Evolutionary conservation across 306 rosid species (phyloP).

Genomic region (Cicer arietinum): DNA sequence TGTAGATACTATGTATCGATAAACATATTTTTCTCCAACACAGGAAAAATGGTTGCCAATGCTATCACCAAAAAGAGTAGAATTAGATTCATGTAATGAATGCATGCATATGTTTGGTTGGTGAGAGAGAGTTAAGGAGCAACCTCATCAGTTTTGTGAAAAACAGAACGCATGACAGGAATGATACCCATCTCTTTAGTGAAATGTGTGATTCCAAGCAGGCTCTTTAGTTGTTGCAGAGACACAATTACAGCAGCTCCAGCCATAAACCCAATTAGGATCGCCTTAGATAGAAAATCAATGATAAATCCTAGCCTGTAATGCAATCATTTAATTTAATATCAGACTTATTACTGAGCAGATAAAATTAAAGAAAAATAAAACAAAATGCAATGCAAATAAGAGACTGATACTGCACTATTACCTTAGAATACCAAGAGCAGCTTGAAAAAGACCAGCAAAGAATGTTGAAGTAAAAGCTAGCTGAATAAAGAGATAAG

Average conservation of each 20-base stretch:
- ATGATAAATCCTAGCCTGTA: slow-evolving; percentile 91
- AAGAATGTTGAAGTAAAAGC: slow-evolving; percentile 85
- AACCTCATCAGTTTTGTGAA: slow-evolving; percentile 68
- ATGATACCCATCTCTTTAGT: slow-evolving; percentile 68
- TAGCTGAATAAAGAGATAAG: slow-evolving; percentile 62
- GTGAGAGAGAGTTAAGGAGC: slow-evolving; percentile 2
- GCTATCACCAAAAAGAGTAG: too few species aligned
- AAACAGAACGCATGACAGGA: slow-evolving; percentile 78
- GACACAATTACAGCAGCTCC: slow-evolving; percentile 88
- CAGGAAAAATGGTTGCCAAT: too few species aligned
- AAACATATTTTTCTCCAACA: too few species aligned
- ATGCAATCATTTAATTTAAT: slow-evolving; percentile 8
- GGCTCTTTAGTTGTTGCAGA: slow-evolving; percentile 81
- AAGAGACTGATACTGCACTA: neutral
- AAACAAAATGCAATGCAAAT: neutral
- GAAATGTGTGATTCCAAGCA: slow-evolving; percentile 83
- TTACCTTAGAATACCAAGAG: slow-evolving; percentile 82
- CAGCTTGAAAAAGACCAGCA: slow-evolving; percentile 84
- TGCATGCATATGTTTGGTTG: too few species aligned
- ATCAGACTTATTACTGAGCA: neutral
- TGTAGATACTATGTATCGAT: too few species aligned
- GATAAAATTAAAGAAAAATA: too few species aligned
- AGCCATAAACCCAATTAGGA: slow-evolving; percentile 85
- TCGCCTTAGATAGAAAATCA: slow-evolving; percentile 91
- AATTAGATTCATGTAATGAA: too few species aligned